Conservation (phyloP, 495 filamentous ascomycete genomes). For the Aspergillus funiculosus region DNA sequence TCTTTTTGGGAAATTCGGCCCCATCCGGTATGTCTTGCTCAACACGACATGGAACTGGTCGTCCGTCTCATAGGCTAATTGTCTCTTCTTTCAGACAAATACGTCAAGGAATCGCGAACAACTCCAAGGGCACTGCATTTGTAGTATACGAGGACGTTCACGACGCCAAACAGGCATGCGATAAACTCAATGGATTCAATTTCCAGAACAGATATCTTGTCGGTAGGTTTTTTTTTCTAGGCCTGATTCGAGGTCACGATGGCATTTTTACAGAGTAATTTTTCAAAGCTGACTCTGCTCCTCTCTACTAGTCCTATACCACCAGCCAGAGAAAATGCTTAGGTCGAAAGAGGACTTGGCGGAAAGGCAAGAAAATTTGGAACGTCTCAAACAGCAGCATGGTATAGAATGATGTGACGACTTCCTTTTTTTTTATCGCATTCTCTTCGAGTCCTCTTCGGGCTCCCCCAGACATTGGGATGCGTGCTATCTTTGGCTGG, state of each 20-base stretch:
- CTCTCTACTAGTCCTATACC: slow-evolving; percentile 71
- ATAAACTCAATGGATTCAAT: slow-evolving; percentile 99
- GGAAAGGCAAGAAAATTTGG: slow-evolving; percentile 91
- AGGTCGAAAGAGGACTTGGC: slow-evolving; percentile 90
- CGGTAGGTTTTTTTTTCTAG: slow-evolving; percentile 53
- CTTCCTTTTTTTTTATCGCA: slow-evolving; percentile 30
- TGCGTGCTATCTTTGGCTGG: slow-evolving; percentile 38
- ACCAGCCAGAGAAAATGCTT: slow-evolving; percentile 96
- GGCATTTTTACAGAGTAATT: no score
- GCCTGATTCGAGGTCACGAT: not conserved
- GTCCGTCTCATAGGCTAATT: slow-evolving; percentile 25
- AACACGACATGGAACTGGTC: not conserved
- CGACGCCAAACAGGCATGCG: slow-evolving; percentile 97
- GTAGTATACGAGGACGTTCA: slow-evolving; percentile 99
- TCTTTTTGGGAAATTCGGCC: slow-evolving; percentile 89
- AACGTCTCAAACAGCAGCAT: slow-evolving; percentile 94
- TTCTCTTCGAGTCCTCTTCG: slow-evolving; percentile 35
- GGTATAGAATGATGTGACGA: slow-evolving; percentile 81
- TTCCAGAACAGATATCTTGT: slow-evolving; percentile 99
- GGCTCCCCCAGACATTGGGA: slow-evolving; percentile 26
- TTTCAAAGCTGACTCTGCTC: slow-evolving; percentile 16
- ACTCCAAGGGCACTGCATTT: slow-evolving; percentile 97
- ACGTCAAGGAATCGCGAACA: slow-evolving; percentile 93
- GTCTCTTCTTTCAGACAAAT: slow-evolving; percentile 65
- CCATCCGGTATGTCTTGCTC: slow-evolving; percentile 70